A percentile compares a stretch with the other conserved stretches of the same genome.
phyloP scores from a whole-genome alignment of 169 alveolate species.

The Plasmodium vivax region DNA sequence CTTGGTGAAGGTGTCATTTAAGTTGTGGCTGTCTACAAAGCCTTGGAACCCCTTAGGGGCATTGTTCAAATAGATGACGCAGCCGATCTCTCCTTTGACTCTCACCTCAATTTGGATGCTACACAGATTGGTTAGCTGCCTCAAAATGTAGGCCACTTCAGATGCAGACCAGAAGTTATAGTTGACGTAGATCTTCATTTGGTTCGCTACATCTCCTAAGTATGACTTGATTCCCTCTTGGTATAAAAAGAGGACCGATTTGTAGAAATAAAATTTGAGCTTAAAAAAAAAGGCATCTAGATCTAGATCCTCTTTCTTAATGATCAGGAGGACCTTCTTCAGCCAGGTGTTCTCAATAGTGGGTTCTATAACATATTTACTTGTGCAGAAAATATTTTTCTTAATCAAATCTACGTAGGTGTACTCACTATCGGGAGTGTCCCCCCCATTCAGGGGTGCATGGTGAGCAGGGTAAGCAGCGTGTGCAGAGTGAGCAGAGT shows the following conservation, averaged over 20 bases:
- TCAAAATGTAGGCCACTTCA: conserved; percentile 83
- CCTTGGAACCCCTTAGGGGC: conserved; percentile 78
- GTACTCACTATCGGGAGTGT: not conserved
- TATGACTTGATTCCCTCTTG: conserved; percentile 85
- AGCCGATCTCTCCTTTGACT: conserved; percentile 86
- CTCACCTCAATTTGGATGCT: conserved; percentile 80
- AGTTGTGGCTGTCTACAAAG: conserved; percentile 83
- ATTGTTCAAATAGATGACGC: conserved; percentile 82
- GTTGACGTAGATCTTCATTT: conserved; percentile 84
- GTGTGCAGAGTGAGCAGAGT: not conserved
- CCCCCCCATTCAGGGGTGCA: not conserved
- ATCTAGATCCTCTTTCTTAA: conserved; percentile 75
- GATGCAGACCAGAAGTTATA: conserved; percentile 87
- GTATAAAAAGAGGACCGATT: conserved; percentile 81
- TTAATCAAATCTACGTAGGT: conserved; percentile 30
- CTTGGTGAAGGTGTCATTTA: conserved; percentile 77
- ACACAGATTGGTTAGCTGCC: conserved; percentile 77
- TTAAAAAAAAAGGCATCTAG: conserved; percentile 76
- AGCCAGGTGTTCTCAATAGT: conserved; percentile 85
- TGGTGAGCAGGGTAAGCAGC: too few relatives aligned
- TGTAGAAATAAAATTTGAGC: conserved; percentile 78
- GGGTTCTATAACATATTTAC: conserved; percentile 76
- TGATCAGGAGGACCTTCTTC: conserved; percentile 77
- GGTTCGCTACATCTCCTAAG: conserved; percentile 86
- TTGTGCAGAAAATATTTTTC: conserved; percentile 30